phyloP scores from a whole-genome alignment of 164 flowering plant genomes.

The Platanus orientalis region DNA sequence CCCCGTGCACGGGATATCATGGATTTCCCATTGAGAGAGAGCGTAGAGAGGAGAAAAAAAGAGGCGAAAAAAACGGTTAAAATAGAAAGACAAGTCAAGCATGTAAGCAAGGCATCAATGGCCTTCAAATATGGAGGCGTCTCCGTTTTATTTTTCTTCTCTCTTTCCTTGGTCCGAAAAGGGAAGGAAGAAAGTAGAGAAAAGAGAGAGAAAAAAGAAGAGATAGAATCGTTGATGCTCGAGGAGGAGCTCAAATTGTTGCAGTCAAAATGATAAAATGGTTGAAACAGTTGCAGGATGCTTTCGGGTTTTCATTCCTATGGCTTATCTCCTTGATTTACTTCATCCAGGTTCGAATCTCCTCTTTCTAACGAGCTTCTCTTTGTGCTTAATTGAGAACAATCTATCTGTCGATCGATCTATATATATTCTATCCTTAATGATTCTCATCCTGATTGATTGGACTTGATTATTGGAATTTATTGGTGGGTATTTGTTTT shows the following conservation, averaged over 20 bases:
- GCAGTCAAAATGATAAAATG: conserved; percentile 49
- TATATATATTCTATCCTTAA: background rate
- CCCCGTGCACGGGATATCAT: no score
- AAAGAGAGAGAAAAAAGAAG: no score
- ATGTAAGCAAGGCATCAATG: background rate
- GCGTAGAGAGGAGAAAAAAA: background rate
- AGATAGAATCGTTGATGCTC: conserved; percentile 3
- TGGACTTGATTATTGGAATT: no score
- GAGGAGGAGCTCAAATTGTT: background rate
- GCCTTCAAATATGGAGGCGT: conserved; percentile 6
- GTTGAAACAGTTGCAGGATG: conserved; percentile 38
- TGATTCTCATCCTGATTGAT: background rate
- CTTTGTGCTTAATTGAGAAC: background rate
- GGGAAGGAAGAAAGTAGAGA: background rate
- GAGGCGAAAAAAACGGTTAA: no score
- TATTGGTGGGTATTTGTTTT: background rate
- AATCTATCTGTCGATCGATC: background rate
- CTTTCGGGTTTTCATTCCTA: conserved; percentile 70
- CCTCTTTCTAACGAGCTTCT: background rate
- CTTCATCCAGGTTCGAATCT: conserved; percentile 70
- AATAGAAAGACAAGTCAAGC: no score
- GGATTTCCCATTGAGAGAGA: no score
- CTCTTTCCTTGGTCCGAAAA: background rate
- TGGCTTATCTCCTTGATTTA: conserved; percentile 84
- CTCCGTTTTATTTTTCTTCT: conserved; percentile 5